Evolutionary conservation across 495 filamentous ascomycete genomes (phyloP).

Genomic region (Penicillium egyptiacum): DNA sequence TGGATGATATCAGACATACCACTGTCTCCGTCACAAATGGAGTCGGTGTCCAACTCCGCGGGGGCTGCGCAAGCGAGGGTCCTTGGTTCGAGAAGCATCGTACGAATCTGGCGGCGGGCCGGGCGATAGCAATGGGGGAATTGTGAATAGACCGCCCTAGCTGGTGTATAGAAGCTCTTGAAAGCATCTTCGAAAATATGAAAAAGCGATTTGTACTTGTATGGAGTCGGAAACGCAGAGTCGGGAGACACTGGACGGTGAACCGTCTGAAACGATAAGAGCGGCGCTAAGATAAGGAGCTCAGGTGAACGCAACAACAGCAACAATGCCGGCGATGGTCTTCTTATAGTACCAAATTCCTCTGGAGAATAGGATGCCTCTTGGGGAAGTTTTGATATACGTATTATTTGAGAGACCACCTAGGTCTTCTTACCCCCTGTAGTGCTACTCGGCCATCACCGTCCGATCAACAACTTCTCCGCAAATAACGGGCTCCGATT

Average conservation of each 20-base stretch:
- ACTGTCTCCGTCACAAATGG: conserved; percentile 78
- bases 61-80: conserved; percentile 41
- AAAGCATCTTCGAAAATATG: conserved; percentile 20
- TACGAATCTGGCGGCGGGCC: conserved; percentile 9
- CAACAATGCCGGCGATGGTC: too few species aligned
- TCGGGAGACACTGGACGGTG: conserved; percentile 13
- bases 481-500: conserved; percentile 28
- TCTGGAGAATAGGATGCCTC: background rate
- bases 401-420: background rate
- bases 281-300: conserved; percentile 24
- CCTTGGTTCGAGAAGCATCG: conserved; percentile 38
- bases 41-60: conserved; percentile 62
- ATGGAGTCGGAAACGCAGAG: conserved; percentile 4
- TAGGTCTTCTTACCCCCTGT: background rate
- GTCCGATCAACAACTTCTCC: conserved; percentile 6
- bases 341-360: background rate
- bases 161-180: conserved; percentile 27
- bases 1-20: conserved; percentile 52
- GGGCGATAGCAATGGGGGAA: conserved; percentile 7
- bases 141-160: conserved; percentile 26
- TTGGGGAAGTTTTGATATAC: background rate
- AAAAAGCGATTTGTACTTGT: background rate
- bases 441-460: background rate
- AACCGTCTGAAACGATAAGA: conserved; percentile 14
- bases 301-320: background rate